phyloP scores from a whole-genome alignment of 305 asterid species.

The Coffea humblotiana region DNA sequence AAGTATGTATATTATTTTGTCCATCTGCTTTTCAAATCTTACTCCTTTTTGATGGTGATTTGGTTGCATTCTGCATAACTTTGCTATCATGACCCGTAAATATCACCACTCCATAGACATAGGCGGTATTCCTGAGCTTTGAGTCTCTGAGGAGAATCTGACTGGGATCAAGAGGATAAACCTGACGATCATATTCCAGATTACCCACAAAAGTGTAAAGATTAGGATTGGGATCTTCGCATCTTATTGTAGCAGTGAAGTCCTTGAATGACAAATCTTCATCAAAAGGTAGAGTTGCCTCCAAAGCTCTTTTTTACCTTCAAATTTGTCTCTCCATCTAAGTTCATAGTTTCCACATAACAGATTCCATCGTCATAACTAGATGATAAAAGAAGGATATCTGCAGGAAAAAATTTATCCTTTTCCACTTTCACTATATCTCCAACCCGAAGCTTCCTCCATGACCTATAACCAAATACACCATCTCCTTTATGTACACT shows the following conservation, averaged over 20 bases:
- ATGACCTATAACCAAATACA: conserved; percentile 23
- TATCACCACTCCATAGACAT: conserved; percentile 27
- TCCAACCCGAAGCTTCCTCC: conserved; percentile 30
- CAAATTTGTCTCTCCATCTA: conserved; percentile 36
- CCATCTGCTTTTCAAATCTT: conserved; percentile 32
- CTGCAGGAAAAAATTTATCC: conserved; percentile 31
- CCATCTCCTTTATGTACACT: conserved; percentile 25
- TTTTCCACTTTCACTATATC: conserved; percentile 33
- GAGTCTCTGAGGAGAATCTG: conserved; percentile 34
- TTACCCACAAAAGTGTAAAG: conserved; percentile 32
- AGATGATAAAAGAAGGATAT: conserved; percentile 28
- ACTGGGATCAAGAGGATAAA: conserved; percentile 28
- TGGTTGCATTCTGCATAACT: conserved; percentile 34
- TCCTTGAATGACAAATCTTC: conserved; percentile 26
- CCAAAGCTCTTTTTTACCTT: conserved; percentile 34
- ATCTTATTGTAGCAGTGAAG: conserved; percentile 21
- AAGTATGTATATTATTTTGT: conserved; percentile 29
- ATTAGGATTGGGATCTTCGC: conserved; percentile 35
- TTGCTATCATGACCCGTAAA: conserved; percentile 32
- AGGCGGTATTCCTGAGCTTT: conserved; percentile 30
- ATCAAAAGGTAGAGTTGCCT: conserved; percentile 29
- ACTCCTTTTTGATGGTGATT: conserved; percentile 33
- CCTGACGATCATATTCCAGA: conserved; percentile 25
- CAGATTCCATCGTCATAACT: conserved; percentile 31
- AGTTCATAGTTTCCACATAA: conserved; percentile 35